These are phyloP conservation scores for Cladosporium colombiae DNA, from an alignment of 2,329 filamentous ascomycete species.

Conservation along the genomic window DNA sequence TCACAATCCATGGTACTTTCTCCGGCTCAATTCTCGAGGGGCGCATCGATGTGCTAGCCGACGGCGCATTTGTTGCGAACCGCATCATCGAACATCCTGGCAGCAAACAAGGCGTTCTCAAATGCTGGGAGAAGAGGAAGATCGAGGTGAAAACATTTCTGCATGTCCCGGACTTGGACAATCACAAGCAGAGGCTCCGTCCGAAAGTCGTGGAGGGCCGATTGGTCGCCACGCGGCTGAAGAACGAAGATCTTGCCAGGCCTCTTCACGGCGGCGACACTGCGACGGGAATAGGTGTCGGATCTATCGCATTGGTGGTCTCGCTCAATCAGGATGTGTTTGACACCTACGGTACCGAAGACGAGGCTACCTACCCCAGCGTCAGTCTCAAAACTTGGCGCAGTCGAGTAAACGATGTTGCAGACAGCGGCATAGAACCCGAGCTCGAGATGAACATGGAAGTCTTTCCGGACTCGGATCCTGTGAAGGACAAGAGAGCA, in stretches of 20 bases:
- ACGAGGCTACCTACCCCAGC: slow-evolving; percentile 17
- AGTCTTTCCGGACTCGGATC: slow-evolving; percentile 19
- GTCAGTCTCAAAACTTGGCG: slow-evolving; percentile 27
- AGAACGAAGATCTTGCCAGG: neutral
- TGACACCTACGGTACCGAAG: slow-evolving; percentile 24
- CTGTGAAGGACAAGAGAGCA: slow-evolving; percentile 12
- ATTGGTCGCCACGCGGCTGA: slow-evolving; percentile 25
- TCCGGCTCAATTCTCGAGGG: slow-evolving; percentile 36
- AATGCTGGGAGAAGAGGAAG: slow-evolving; percentile 21
- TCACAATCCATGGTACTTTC: slow-evolving; percentile 38
- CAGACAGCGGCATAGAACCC: slow-evolving; percentile 28
- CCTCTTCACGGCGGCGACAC: slow-evolving; percentile 11
- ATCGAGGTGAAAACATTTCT: slow-evolving; percentile 24
- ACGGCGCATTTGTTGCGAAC: slow-evolving; percentile 38
- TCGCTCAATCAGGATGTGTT: slow-evolving; percentile 23
- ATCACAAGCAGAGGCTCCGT: neutral
- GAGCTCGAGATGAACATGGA: slow-evolving; percentile 27
- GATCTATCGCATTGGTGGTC: slow-evolving; percentile 26
- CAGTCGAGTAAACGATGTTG: slow-evolving; percentile 18
- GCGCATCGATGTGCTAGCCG: slow-evolving; percentile 40
- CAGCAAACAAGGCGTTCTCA: slow-evolving; percentile 22
- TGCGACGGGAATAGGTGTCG: slow-evolving; percentile 21
- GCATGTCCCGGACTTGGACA: slow-evolving; percentile 2
- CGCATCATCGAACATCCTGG: slow-evolving; percentile 27
- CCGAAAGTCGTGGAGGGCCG: slow-evolving; percentile 27